phyloP scores from a whole-genome alignment of 2,329 filamentous ascomycete genomes.

The Leptographium procerum region DNA sequence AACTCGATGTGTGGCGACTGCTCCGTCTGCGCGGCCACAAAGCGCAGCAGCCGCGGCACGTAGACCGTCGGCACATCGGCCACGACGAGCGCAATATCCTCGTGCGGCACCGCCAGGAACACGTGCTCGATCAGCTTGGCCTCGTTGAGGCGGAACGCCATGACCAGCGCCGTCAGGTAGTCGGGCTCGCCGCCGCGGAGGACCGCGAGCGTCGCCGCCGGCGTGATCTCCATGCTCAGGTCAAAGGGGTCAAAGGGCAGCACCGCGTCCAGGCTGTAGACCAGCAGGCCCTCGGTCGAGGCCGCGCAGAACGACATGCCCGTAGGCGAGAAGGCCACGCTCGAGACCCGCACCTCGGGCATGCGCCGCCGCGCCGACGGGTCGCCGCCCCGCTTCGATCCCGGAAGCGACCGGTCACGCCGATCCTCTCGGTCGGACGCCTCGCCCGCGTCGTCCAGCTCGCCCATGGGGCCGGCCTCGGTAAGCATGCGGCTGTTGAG shows the following conservation, averaged over 20 bases:
- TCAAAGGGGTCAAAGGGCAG: slow-evolving; percentile 93
- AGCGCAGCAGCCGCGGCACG: slow-evolving; percentile 71
- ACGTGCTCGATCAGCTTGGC: slow-evolving; percentile 69
- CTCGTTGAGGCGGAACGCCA: slow-evolving; percentile 95
- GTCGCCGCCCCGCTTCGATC: slow-evolving; percentile 73
- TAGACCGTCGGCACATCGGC: slow-evolving; percentile 75
- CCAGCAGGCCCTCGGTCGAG: slow-evolving; percentile 83
- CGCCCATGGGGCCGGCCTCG: slow-evolving; percentile 71
- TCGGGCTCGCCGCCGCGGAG: slow-evolving; percentile 57
- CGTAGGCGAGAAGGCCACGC: slow-evolving; percentile 78
- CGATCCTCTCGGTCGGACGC: slow-evolving; percentile 81
- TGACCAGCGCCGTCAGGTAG: slow-evolving; percentile 84
- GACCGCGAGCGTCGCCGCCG: slow-evolving; percentile 64
- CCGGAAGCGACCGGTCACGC: slow-evolving; percentile 67
- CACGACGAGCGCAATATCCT: slow-evolving; percentile 67
- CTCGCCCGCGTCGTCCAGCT: slow-evolving; percentile 83
- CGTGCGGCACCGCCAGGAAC: slow-evolving; percentile 69
- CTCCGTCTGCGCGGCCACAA: slow-evolving; percentile 79
- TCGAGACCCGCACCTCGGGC: slow-evolving; percentile 74
- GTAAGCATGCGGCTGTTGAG: slow-evolving; percentile 87
- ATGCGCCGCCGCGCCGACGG: slow-evolving; percentile 64
- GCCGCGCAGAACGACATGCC: slow-evolving; percentile 89
- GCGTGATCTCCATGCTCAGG: slow-evolving; percentile 87
- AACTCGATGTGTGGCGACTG: slow-evolving; percentile 91
- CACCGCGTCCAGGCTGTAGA: slow-evolving; percentile 80